phyloP scores from a whole-genome alignment of 352 stramenopile genomes.

The Pythium chondricola region DNA sequence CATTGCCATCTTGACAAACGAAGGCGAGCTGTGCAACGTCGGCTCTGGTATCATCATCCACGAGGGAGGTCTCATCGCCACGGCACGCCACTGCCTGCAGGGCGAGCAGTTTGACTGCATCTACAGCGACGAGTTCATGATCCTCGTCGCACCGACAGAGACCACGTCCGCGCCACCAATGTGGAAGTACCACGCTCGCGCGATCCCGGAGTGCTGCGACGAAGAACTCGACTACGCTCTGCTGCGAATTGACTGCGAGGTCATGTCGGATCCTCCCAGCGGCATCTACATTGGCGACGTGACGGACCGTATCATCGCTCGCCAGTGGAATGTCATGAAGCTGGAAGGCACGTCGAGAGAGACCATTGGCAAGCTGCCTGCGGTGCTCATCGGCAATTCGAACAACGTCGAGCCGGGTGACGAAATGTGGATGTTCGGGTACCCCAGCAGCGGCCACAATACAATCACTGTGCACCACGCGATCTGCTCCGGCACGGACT shows the following conservation, averaged over 20 bases:
- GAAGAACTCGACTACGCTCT: conserved; percentile 81
- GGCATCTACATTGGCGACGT: conserved; percentile 87
- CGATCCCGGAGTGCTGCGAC: conserved; percentile 78
- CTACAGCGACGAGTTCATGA: conserved; percentile 86
- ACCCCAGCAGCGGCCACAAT: conserved; percentile 84
- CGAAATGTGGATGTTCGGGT: conserved; percentile 90
- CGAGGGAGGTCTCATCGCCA: conserved; percentile 72
- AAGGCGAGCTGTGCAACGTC: conserved; percentile 82
- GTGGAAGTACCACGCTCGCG: conserved; percentile 81
- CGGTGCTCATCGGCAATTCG: conserved; percentile 79
- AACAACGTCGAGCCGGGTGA: conserved; percentile 86
- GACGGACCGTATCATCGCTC: conserved; percentile 80
- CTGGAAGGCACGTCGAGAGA: conserved; percentile 62
- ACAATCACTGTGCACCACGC: conserved; percentile 87
- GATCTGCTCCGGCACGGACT: conserved; percentile 86
- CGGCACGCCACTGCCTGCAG: conserved; percentile 71
- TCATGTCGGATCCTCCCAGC: conserved; percentile 80
- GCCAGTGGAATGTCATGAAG: conserved; percentile 78
- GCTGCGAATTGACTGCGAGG: conserved; percentile 76
- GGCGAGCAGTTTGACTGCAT: conserved; percentile 85
- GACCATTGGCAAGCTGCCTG: conserved; percentile 68
- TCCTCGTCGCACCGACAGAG: conserved; percentile 77
- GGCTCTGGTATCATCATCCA: conserved; percentile 84
- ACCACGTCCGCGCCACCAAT: conserved; percentile 69
- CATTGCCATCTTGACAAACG: conserved; percentile 79